phyloP scores from a whole-genome alignment of 192 early-diverging fungal species.

The Spizellomyces punctatus region DNA sequence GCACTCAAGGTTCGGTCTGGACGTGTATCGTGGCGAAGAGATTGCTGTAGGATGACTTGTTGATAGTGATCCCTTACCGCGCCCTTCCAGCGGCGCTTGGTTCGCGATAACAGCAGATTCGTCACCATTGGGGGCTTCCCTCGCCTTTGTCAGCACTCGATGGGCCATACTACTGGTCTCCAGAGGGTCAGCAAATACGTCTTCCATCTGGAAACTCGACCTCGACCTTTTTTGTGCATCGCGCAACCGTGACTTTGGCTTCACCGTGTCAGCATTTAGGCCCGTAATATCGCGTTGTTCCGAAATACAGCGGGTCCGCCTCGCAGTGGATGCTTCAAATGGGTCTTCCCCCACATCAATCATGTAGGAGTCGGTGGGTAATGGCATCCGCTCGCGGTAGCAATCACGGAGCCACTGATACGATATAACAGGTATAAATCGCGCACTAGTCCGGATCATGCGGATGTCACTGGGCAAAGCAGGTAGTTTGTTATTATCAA shows the following conservation, averaged over 20 bases:
- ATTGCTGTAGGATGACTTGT: too few species aligned
- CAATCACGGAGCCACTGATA: constrained; percentile 28
- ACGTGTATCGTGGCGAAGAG: too few species aligned
- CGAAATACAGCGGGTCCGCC: not conserved
- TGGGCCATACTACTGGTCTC: too few species aligned
- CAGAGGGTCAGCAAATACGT: too few species aligned
- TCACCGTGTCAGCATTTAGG: constrained; percentile 24
- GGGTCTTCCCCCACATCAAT: constrained; percentile 1
- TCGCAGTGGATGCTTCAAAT: not conserved
- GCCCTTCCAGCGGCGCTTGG: too few species aligned
- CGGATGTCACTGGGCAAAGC: constrained; percentile 3
- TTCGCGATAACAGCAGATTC: too few species aligned
- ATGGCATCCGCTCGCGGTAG: constrained; percentile 4
- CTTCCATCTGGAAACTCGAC: too few species aligned
- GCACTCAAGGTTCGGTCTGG: too few species aligned
- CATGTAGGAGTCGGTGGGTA: constrained; percentile 6
- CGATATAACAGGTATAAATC: constrained; percentile 3
- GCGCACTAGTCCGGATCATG: not conserved
- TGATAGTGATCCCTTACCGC: too few species aligned
- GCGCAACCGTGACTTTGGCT: not conserved
- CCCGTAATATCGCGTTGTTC: not conserved
- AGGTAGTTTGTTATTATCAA: not conserved
- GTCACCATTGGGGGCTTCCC: too few species aligned
- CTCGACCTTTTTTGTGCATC: too few species aligned
- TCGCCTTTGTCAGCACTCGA: too few species aligned